Percentiles rank a stretch among this genome's conserved stretches.
These are phyloP conservation scores for Lentinula raphanica DNA, from an alignment of 768 basidiomycete genomes.

Conservation along the genomic window DNA sequence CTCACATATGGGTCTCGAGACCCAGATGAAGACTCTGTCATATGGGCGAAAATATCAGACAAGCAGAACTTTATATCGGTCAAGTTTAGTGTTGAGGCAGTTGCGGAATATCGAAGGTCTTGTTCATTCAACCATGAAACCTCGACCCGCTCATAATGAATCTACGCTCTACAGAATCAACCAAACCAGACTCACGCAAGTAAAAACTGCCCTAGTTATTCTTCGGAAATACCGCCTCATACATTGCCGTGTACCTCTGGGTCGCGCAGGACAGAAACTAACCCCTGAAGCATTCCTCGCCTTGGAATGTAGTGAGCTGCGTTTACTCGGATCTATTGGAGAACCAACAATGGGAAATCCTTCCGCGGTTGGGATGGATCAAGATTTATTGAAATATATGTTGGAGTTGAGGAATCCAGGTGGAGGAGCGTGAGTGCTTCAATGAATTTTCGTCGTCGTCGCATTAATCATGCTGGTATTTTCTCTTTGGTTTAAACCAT, in stretches of 20 bases:
- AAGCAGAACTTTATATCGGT: not conserved
- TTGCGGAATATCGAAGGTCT: not conserved
- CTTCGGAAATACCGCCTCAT: not conserved
- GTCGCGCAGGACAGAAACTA: not conserved
- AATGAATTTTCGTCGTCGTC: not conserved
- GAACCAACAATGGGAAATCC: not conserved
- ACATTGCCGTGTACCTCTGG: not conserved
- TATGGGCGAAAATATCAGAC: conserved; percentile 3
- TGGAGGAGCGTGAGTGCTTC: conserved; percentile 2
- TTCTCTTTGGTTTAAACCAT: too few relatives aligned
- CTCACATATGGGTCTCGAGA: not conserved
- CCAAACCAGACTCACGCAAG: not conserved
- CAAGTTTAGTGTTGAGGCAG: not conserved
- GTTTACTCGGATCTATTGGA: not conserved
- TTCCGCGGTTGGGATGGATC: not conserved
- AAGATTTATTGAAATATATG: not conserved
- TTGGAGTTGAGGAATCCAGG: not conserved
- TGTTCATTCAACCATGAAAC: not conserved
- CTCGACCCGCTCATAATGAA: not conserved
- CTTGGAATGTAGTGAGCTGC: not conserved
- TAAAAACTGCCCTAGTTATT: conserved; percentile 1
- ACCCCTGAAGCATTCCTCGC: not conserved
- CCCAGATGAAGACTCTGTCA: not conserved
- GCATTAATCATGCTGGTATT: too few relatives aligned
- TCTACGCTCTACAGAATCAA: not conserved